phyloP scores from a whole-genome alignment of 495 filamentous ascomycete species.

The Lindgomyces ingoldianus region DNA sequence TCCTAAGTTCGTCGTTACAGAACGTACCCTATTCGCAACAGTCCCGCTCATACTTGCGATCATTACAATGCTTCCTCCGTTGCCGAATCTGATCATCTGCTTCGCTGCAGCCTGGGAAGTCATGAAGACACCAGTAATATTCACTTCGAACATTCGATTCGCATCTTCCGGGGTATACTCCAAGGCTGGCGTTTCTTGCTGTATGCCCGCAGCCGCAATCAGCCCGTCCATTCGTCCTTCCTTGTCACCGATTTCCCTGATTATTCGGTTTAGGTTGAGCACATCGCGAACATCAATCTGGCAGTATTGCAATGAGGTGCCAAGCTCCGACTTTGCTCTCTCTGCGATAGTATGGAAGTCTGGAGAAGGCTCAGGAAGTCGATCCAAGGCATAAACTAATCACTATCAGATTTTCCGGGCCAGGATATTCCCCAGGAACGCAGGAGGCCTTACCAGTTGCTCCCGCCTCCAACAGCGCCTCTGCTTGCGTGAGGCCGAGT shows the following conservation, averaged over 20 bases:
- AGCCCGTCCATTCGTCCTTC: slow-evolving; percentile 78
- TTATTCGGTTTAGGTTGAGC: slow-evolving; percentile 62
- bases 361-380: slow-evolving; percentile 54
- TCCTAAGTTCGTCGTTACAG: slow-evolving; percentile 66
- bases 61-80: slow-evolving; percentile 68
- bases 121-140: slow-evolving; percentile 79
- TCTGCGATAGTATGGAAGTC: slow-evolving; percentile 64
- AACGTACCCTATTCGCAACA: slow-evolving; percentile 74
- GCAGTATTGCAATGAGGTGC: slow-evolving; percentile 72
- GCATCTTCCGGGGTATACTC: slow-evolving; percentile 69
- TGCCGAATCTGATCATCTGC: slow-evolving; percentile 74
- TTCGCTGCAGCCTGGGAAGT: slow-evolving; percentile 70
- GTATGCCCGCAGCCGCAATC: slow-evolving; percentile 61
- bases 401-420: neutral
- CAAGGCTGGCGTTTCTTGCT: slow-evolving; percentile 35
- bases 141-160: slow-evolving; percentile 73
- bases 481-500: slow-evolving; percentile 74
- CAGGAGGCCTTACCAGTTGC: slow-evolving; percentile 53
- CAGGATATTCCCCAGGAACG: neutral
- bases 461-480: slow-evolving; percentile 78
- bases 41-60: slow-evolving; percentile 75
- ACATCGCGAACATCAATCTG: slow-evolving; percentile 84
- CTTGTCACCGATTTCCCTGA: slow-evolving; percentile 66
- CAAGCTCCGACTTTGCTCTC: slow-evolving; percentile 64
- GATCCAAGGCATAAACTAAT: slow-evolving; percentile 61